Percentiles rank a stretch among this genome's conserved stretches.
Evolutionary conservation across 2,329 filamentous ascomycete species (phyloP).

Genomic region (Aspergillus puulaauensis): DNA sequence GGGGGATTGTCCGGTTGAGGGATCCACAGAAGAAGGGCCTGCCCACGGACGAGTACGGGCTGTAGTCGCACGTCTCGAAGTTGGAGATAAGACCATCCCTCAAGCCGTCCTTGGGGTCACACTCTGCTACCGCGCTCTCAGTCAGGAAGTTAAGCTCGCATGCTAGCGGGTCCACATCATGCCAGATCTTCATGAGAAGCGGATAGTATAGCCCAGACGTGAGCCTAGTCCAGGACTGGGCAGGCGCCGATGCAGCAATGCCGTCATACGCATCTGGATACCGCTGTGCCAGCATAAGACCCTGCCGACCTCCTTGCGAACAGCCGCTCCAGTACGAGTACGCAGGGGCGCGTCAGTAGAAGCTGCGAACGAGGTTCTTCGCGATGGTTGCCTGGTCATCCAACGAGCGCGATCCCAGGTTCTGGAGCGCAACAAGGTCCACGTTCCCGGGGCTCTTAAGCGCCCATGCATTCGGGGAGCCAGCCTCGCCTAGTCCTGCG

Average conservation of each 20-base stretch:
- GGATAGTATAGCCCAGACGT: constrained; percentile 3
- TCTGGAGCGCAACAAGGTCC: background rate
- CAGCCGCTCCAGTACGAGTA: constrained; percentile 18
- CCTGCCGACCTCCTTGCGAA: constrained; percentile 22
- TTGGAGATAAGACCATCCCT: constrained; percentile 25
- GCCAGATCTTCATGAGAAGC: constrained; percentile 8
- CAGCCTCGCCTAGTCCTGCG: constrained; percentile 7
- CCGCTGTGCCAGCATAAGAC: constrained; percentile 17
- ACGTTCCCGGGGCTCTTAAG: constrained; percentile 6
- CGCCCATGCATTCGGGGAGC: constrained; percentile 6
- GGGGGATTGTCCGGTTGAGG: background rate
- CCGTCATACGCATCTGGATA: constrained; percentile 25
- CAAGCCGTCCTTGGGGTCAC: constrained; percentile 27
- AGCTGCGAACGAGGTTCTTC: constrained; percentile 5
- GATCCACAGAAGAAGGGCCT: background rate
- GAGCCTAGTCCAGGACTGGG: background rate
- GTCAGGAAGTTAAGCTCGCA: constrained; percentile 17
- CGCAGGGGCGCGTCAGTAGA: background rate
- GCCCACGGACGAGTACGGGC: background rate
- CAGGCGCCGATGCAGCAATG: constrained; percentile 23
- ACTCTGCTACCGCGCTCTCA: constrained; percentile 12
- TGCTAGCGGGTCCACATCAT: constrained; percentile 1
- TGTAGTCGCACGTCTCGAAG: background rate
- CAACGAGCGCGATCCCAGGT: constrained; percentile 3
- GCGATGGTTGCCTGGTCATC: constrained; percentile 5